Evolutionary conservation across 495 filamentous ascomycete genomes (phyloP).

Genomic region (Penicillium desertorum): DNA sequence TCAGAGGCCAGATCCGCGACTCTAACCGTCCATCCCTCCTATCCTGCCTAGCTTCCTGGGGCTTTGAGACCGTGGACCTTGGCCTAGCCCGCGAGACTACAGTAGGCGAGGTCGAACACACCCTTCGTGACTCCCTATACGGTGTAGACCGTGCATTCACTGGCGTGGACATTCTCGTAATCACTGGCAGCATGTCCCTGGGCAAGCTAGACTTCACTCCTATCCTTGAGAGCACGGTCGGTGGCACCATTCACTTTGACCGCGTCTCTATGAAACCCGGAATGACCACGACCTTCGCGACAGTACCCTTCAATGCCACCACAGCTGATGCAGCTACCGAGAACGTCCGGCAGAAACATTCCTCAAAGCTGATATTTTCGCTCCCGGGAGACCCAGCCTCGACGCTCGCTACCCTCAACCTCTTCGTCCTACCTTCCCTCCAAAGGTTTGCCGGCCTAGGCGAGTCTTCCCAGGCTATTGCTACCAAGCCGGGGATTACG

Average conservation of each 20-base stretch:
- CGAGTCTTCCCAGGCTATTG: slow-evolving; percentile 27
- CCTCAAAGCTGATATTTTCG: slow-evolving; percentile 76
- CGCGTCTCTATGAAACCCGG: slow-evolving; percentile 97
- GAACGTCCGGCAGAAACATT: slow-evolving; percentile 51
- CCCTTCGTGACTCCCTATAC: slow-evolving; percentile 69
- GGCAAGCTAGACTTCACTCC: slow-evolving; percentile 97
- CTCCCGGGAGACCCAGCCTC: slow-evolving; percentile 93
- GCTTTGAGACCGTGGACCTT: slow-evolving; percentile 77
- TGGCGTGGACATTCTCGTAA: slow-evolving; percentile 77
- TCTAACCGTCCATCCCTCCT: slow-evolving; percentile 86
- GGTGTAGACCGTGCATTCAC: slow-evolving; percentile 35
- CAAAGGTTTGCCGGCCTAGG: slow-evolving; percentile 60
- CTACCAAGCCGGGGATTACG: slow-evolving; percentile 21
- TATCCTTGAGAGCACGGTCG: slow-evolving; percentile 84
- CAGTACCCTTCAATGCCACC: slow-evolving; percentile 60
- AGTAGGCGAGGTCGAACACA: slow-evolving; percentile 71
- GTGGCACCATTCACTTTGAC: slow-evolving; percentile 95
- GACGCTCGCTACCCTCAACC: slow-evolving; percentile 85
- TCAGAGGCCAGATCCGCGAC: slow-evolving; percentile 86
- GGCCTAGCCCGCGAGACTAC: slow-evolving; percentile 79
- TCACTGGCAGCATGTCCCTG: slow-evolving; percentile 95
- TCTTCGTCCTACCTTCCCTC: slow-evolving; percentile 90
- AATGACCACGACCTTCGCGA: slow-evolving; percentile 96
- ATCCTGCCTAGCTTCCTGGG: slow-evolving; percentile 68
- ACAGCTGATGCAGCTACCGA: slow-evolving; percentile 6